Evolutionary conservation across 1,284 basidiomycete genomes (phyloP).

Genomic region (Microbotryomycetes sp.): DNA sequence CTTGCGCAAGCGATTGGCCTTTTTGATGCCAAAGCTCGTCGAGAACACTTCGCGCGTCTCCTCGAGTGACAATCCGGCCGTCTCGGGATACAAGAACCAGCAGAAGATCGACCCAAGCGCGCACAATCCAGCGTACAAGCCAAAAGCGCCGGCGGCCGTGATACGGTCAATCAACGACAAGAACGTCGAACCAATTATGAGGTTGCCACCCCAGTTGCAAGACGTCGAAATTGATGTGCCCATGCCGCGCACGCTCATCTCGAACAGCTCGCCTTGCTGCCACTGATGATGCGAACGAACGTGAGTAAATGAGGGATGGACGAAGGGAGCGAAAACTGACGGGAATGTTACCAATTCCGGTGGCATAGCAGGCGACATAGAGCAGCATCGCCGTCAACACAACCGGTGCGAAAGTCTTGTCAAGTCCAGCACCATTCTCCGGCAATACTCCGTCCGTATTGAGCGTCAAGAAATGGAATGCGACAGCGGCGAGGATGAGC

Average conservation of each 20-base stretch:
- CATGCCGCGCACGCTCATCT: constrained; percentile 58
- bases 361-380: constrained; percentile 72
- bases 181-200: constrained; percentile 63
- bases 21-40: constrained; percentile 45
- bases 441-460: constrained; percentile 57
- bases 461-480: constrained; percentile 64
- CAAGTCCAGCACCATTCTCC: constrained; percentile 57
- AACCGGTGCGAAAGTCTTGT: constrained; percentile 56
- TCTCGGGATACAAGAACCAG: constrained; percentile 65
- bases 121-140: constrained; percentile 69
- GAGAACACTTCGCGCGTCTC: constrained; percentile 53
- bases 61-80: constrained; percentile 61
- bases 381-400: constrained; percentile 72
- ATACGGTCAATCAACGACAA: constrained; percentile 67
- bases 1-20: constrained; percentile 39
- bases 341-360: constrained; percentile 62
- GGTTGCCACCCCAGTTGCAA: constrained; percentile 69
- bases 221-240: constrained; percentile 72
- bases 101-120: constrained; percentile 63
- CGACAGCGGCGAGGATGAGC: constrained; percentile 60
- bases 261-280: constrained; percentile 79
- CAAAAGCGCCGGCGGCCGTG: constrained; percentile 69
- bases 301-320: constrained; percentile 4
- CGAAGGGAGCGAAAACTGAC: not conserved
- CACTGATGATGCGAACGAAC: constrained; percentile 43